Base-by-base conservation (phyloP, 148 eudicot species). In the Amaranthus hypochondriacus region DNA sequence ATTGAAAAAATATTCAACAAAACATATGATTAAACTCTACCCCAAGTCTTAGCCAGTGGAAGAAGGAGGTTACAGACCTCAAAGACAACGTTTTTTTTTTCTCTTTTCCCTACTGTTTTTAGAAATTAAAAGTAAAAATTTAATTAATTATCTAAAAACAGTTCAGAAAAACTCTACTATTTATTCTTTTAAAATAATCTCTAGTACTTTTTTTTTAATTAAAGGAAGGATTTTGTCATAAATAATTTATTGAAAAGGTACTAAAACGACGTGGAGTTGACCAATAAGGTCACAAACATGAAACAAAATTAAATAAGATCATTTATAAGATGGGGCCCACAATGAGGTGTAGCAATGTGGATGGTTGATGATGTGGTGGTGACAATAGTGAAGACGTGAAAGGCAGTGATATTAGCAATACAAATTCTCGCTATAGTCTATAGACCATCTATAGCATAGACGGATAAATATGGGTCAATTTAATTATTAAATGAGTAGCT, bases 11-110 rank as follows among this genome's bases (percentile, higher is more conserved):
- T 9, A 13, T 15, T 2, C 47, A 62, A 70, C 48, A 56, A 51
- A 2, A 28, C 11, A 64, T 12, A 61, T 12, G 14, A 46, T 66
- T 10, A 8, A 69, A 51, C 43, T 15, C 71, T 66, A 80, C 79
- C 82, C 60, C 56, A 62, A 59, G 69, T 54, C 76, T 73, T 58
- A 55, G 76, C 68, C 69, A 80, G 79, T 76, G 69, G 73, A 73
- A 72, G 79, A 80, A 9, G 76, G 61, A 67, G 76, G 76, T 69
- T 75, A 75, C 53, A 80, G 76, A 75, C 75, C 82, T 75, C 82
- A 71, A 72, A 47, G 78, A 62, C 79, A 66, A 44, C 43, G 39
- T 28, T 69, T 66, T 76, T 64, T 68, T 72, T 76, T n/a, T 68
- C 18, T 60, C 51, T 56, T 59, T 9, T 71, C 49, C 54, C 5